Percentiles rank a stretch among this genome's conserved stretches.
These are phyloP conservation scores for Solanum neorickii DNA, from an alignment of 257 asterid species.

Conservation along the genomic window DNA sequence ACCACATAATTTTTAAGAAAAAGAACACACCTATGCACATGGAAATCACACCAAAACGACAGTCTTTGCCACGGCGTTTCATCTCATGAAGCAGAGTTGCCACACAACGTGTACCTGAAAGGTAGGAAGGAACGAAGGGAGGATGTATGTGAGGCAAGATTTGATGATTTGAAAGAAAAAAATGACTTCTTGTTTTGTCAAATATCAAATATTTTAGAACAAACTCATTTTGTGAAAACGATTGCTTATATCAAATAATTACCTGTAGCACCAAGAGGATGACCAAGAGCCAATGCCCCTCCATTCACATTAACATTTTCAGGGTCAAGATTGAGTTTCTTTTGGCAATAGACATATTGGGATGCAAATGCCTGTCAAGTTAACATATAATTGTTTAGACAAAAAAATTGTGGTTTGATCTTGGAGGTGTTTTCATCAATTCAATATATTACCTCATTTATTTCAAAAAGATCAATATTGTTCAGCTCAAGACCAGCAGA, in stretches of 20 bases:
- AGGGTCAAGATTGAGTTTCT: conserved; percentile 62
- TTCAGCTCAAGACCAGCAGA: conserved; percentile 65
- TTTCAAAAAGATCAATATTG: conserved; percentile 70
- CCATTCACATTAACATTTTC: conserved; percentile 87
- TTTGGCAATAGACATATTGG: conserved; percentile 73
- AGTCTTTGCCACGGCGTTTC: conserved; percentile 83
- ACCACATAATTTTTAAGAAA: not conserved
- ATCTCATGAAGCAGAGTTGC: conserved; percentile 79
- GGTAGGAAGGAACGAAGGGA: not conserved
- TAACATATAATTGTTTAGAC: not conserved
- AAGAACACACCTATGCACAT: conserved; percentile 77
- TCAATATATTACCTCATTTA: conserved; percentile 58
- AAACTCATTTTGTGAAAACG: not conserved
- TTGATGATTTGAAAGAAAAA: not conserved
- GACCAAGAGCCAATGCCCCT: conserved; percentile 95
- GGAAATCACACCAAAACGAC: conserved; percentile 83
- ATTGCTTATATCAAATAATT: not conserved
- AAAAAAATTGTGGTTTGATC: not conserved
- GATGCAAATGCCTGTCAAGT: conserved; percentile 80
- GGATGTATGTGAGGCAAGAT: not conserved
- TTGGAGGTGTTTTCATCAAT: not conserved
- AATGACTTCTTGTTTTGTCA: not conserved
- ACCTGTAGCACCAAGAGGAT: conserved; percentile 95
- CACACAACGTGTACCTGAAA: conserved; percentile 81
- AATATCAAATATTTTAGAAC: not conserved